Evolutionary conservation across 306 rosid genomes (phyloP), one percentile per base, ranked within the genome.

Genomic region (Vigna angularis): DNA sequence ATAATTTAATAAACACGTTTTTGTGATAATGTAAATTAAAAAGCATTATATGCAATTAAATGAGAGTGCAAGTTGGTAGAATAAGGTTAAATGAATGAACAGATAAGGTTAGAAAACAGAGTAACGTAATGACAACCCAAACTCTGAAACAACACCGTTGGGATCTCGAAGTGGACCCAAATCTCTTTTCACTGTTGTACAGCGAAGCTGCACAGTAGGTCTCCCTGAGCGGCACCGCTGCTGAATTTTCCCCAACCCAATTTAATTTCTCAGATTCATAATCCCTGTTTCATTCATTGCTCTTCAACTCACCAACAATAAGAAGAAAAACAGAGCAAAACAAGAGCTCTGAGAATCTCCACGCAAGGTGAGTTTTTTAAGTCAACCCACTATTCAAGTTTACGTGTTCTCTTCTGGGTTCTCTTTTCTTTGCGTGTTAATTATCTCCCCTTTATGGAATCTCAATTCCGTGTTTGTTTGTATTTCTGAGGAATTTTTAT

Each of bases 201-300:
- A 59, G 68, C 75, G 51, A 9, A 72, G n/a, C 72, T 76, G 51
- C 20, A 47, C 7, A 52, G 13, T 11, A 45, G 3, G 15, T 10
- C 24, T 83, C 67, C 3, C 45, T 53, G 38, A 7, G 22, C 57
- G 18, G 3, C 81, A 7, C 67, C 62, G 69, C 78, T 77, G 0
- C 17, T 66, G 79, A 72, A 80, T 48, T 6, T 18, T 65, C 9
- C 28, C 66, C 14, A 22, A 6, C 24, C 34, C 16, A 48, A 38
- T 66, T 47, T 24, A 32, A 64, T n/a, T 44, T 73, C 51, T 73
- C 51, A 47, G 72, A 70, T 56, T 79, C 82, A 17, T 5, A 24
- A 28, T 66, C 74, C 70, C 85, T 81, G 85, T 85, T 85, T 61
- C 88, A 85, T 66, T 52, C 26, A 52, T 52, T 42, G 3, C 2